Evolutionary conservation across 495 filamentous ascomycete species (phyloP).

Genomic region (Annulohypoxylon maeteangense): DNA sequence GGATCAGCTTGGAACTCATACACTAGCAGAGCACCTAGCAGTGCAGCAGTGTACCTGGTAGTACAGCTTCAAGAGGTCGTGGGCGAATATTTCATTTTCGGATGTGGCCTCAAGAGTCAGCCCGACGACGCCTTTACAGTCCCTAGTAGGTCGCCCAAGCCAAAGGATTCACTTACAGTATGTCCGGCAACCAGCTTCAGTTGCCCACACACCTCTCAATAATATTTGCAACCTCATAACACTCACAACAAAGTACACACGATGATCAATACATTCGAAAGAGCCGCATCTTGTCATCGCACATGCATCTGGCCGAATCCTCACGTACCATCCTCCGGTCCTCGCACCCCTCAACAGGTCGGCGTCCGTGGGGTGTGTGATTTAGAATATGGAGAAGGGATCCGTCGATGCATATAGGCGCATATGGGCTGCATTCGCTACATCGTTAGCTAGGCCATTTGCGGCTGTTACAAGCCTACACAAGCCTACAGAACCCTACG

Average conservation of each 20-base stretch:
- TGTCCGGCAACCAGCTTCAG: not conserved
- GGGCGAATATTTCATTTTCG: not conserved
- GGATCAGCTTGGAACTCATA: not conserved
- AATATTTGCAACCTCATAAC: not conserved
- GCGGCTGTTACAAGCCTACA: constrained; percentile 35
- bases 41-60: not conserved
- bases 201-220: not conserved
- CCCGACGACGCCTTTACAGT: constrained; percentile 5
- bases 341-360: constrained; percentile 23
- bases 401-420: constrained; percentile 28
- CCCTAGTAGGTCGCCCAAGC: constrained; percentile 1
- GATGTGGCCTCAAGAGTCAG: constrained; percentile 1
- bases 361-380: constrained; percentile 34
- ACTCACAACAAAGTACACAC: constrained; percentile 25
- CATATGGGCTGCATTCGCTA: constrained; percentile 25
- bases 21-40: not conserved
- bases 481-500: constrained; percentile 4
- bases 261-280: constrained; percentile 38
- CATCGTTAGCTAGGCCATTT: constrained; percentile 43
- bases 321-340: constrained; percentile 34
- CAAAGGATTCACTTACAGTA: constrained; percentile 7
- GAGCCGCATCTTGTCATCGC: constrained; percentile 48
- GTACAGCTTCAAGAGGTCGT: not conserved
- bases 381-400: constrained; percentile 42
- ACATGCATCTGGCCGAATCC: constrained; percentile 33